Conservation (phyloP, 2,329 filamentous ascomycete genomes). For the Pleurostoma richardsiae region DNA sequence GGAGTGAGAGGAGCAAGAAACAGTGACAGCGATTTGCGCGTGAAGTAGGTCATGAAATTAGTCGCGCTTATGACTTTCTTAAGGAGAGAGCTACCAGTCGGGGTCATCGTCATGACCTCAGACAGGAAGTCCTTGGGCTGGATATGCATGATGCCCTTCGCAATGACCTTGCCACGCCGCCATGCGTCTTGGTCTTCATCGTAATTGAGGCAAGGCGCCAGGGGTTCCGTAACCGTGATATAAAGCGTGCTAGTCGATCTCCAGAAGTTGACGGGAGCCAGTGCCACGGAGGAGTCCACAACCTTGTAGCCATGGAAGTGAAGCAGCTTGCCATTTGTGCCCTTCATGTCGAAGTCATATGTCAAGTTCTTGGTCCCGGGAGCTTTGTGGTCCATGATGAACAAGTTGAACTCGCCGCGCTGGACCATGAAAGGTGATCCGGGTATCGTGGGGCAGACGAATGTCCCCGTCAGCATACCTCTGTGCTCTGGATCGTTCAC, state of each 20-base stretch:
- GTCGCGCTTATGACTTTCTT: constrained; percentile 37
- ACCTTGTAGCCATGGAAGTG: constrained; percentile 60
- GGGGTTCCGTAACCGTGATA: constrained; percentile 47
- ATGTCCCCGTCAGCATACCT: constrained; percentile 53
- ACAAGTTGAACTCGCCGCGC: constrained; percentile 52
- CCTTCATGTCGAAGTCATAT: constrained; percentile 58
- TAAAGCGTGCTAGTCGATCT: constrained; percentile 57
- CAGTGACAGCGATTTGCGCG: constrained; percentile 44
- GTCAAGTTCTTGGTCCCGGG: constrained; percentile 54
- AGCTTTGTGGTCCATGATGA: constrained; percentile 44
- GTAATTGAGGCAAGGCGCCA: constrained; percentile 14
- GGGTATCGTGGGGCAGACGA: constrained; percentile 47
- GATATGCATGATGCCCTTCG: constrained; percentile 55
- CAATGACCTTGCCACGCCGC: constrained; percentile 40
- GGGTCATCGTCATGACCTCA: constrained; percentile 48
- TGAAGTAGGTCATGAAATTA: constrained; percentile 52
- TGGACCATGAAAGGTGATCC: constrained; percentile 58
- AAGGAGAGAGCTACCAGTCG: constrained; percentile 41
- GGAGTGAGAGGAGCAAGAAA: constrained; percentile 49
- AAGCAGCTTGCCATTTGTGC: constrained; percentile 43
- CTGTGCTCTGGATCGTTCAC: constrained; percentile 42
- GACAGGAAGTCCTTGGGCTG: constrained; percentile 46
- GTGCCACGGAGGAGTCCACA: constrained; percentile 54
- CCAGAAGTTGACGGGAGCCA: constrained; percentile 54
- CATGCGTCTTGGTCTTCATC: constrained; percentile 30